Percentiles rank a stretch among this genome's conserved stretches.
Evolutionary conservation across 192 early-diverging fungal species (phyloP).

Genomic region (Diversispora epigaea): DNA sequence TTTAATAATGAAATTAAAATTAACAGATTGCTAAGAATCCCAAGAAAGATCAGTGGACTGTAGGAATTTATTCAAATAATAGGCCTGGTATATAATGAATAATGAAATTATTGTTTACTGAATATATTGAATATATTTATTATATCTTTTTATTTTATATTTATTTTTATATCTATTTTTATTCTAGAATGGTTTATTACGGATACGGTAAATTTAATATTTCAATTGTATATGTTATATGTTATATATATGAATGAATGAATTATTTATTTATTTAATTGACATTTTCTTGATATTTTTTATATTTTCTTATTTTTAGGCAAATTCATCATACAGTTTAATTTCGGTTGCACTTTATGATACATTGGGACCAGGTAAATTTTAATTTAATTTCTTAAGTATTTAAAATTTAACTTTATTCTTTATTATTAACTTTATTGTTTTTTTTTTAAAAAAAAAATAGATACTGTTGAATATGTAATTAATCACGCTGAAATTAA

Average conservation of each 20-base stretch:
- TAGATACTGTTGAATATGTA: conserved; percentile 67
- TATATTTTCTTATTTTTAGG: neutral
- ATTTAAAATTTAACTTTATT: neutral
- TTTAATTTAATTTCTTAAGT: neutral
- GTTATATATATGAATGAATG: neutral
- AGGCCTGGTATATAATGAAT: conserved; percentile 48
- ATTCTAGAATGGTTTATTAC: conserved; percentile 29
- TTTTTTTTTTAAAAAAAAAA: neutral
- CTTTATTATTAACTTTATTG: neutral
- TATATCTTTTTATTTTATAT: neutral
- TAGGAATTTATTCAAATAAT: conserved; percentile 70
- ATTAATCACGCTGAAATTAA: conserved; percentile 85
- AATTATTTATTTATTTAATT: neutral
- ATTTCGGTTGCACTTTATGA: conserved; percentile 84
- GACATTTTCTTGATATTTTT: neutral
- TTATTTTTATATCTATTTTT: neutral
- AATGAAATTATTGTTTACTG: no score
- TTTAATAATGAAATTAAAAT: no score
- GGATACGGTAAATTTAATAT: conserved; percentile 19
- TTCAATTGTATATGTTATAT: no score
- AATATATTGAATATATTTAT: neutral
- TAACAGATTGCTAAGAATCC: conserved; percentile 36
- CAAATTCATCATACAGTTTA: conserved; percentile 56
- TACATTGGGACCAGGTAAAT: conserved; percentile 66
- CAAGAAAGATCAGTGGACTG: conserved; percentile 43